A percentile compares a stretch with the other conserved stretches of the same genome.
phyloP scores from a whole-genome alignment of 1,139 yeast genomes.

The Debaryomycetaceae sp. region DNA sequence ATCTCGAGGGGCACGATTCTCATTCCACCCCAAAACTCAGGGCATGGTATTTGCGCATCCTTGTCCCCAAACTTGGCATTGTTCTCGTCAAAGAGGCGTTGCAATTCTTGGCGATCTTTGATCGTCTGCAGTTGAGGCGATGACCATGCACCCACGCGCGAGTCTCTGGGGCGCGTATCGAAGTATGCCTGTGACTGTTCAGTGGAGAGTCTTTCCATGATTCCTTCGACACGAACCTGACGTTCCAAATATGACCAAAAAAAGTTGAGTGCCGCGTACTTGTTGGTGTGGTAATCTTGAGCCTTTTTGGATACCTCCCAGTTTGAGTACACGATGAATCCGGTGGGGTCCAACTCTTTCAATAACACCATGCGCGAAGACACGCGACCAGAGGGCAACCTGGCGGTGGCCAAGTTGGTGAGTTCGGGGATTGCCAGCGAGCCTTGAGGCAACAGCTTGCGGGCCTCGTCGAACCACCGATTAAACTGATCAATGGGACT shows the following conservation, averaged over 20 bases:
- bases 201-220: conserved; percentile 65
- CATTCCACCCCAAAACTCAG: conserved; percentile 94
- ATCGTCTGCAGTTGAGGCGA: conserved; percentile 77
- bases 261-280: conserved; percentile 79
- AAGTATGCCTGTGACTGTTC: conserved; percentile 77
- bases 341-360: conserved; percentile 82
- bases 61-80: conserved; percentile 55
- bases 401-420: conserved; percentile 77
- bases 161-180: conserved; percentile 85
- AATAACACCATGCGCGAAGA: conserved; percentile 79
- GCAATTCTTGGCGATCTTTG: conserved; percentile 56
- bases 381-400: conserved; percentile 82
- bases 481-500: conserved; percentile 78
- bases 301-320: conserved; percentile 87
- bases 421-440: conserved; percentile 66
- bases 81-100: conserved; percentile 42
- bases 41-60: conserved; percentile 75
- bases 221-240: conserved; percentile 90
- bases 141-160: conserved; percentile 96
- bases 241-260: conserved; percentile 91
- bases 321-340: conserved; percentile 86
- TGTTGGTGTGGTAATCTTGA: conserved; percentile 63
- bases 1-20: conserved; percentile 83
- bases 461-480: conserved; percentile 84
- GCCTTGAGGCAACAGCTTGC: conserved; percentile 34